A percentile compares a stretch with the other conserved stretches of the same genome.
phyloP scores from a whole-genome alignment of 805 yeast genomes.

The Cyberlindnera maritima region DNA sequence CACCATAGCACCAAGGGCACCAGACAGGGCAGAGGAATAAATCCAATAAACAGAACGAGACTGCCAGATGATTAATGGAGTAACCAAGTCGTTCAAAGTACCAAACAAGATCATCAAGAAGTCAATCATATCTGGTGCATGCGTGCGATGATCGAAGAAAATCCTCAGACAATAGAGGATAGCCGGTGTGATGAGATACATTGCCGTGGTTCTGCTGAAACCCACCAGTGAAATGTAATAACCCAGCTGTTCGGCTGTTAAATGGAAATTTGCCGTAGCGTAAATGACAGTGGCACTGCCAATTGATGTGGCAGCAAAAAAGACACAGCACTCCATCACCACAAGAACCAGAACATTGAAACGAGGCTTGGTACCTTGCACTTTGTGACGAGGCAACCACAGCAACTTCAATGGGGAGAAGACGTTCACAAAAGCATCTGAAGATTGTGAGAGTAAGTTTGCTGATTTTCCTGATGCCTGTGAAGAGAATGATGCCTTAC shows the following conservation, averaged over 20 bases:
- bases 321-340: conserved; percentile 41
- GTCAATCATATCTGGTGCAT: conserved; percentile 54
- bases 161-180: conserved; percentile 36
- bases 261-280: conserved; percentile 49
- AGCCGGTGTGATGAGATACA: conserved; percentile 53
- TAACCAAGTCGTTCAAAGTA: conserved; percentile 35
- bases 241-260: conserved; percentile 57
- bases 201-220: conserved; percentile 43
- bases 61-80: conserved; percentile 34
- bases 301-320: conserved; percentile 38
- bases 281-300: conserved; percentile 47
- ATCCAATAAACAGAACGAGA: conserved; percentile 25
- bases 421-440: neutral
- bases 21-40: conserved; percentile 5
- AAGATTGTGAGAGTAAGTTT: neutral
- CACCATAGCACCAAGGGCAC: conserved; percentile 45
- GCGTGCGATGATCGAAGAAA: conserved; percentile 33
- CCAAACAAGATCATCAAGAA: conserved; percentile 35
- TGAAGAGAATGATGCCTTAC: conserved; percentile 32
- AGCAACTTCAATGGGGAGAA: conserved; percentile 50
- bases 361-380: conserved; percentile 36
- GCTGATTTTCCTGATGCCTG: conserved; percentile 19
- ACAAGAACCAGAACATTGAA: conserved; percentile 49
- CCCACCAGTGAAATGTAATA: conserved; percentile 52
- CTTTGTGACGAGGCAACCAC: conserved; percentile 45